Evolutionary conservation across 495 filamentous ascomycete genomes (phyloP).

Genomic region (Penicillium pancosmium): DNA sequence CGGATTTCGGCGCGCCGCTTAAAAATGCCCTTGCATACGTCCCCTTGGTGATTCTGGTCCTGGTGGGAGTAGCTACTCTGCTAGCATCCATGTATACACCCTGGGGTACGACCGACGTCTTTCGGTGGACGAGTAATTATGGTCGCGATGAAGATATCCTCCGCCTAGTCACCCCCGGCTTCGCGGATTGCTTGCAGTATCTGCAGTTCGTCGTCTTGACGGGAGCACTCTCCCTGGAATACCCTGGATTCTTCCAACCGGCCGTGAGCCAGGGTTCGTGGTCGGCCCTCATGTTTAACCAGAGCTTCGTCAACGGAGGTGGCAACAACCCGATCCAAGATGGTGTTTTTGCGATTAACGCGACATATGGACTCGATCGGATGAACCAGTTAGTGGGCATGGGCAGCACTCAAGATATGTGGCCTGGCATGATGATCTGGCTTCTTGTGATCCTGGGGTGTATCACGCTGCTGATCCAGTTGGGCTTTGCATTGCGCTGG

Average conservation of each 20-base stretch:
- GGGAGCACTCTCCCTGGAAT: conserved; percentile 80
- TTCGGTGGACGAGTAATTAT: conserved; percentile 94
- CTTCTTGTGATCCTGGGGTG: conserved; percentile 70
- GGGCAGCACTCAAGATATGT: conserved; percentile 74
- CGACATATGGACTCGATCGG: conserved; percentile 75
- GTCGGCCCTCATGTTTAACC: conserved; percentile 90
- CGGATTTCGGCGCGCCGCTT: conserved; percentile 67
- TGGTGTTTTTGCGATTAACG: conserved; percentile 75
- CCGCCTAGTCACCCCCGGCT: conserved; percentile 91
- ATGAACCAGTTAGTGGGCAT: conserved; percentile 87
- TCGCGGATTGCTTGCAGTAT: conserved; percentile 96
- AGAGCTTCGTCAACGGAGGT: conserved; percentile 76
- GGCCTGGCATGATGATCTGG: conserved; percentile 91
- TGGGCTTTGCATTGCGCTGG: conserved; percentile 77
- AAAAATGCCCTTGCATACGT: conserved; percentile 73
- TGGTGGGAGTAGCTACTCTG: conserved; percentile 80
- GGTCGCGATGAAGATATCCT: conserved; percentile 91
- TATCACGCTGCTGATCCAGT: conserved; percentile 72
- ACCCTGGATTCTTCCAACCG: conserved; percentile 94
- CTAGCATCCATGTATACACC: conserved; percentile 87
- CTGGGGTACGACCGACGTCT: conserved; percentile 87
- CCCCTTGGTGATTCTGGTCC: conserved; percentile 73
- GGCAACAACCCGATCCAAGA: conserved; percentile 70
- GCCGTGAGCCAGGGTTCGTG: conserved; percentile 83
- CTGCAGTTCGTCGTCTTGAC: conserved; percentile 91